Evolutionary conservation across 352 stramenopile species (phyloP), one percentile per base, ranked within the genome.

Genomic region (Phytopythium boreale): DNA sequence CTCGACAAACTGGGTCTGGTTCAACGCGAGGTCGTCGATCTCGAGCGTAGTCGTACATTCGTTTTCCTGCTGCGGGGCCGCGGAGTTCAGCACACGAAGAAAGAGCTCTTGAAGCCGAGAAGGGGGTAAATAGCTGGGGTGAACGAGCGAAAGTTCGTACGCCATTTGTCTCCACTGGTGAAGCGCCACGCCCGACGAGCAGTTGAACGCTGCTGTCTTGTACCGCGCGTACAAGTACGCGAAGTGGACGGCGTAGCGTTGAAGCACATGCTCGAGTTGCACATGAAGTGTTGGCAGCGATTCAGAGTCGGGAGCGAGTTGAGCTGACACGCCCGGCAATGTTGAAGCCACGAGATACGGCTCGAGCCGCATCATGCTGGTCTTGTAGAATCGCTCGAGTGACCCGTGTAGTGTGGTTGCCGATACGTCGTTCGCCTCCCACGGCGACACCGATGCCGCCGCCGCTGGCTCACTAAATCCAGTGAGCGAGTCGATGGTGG

Each of bases 201-300:
- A 66, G 22, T 72, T 80, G 43, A 71, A 83, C 8, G 59, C 63
- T 24, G 59, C 61, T 27, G 66, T 66, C 1, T 69, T 72, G 69
- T 74, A 78, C 6, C 68, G 67, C 5, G 82, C 56, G 43, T 80
- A 90, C 7, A 90, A 55, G 22, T 88, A 75, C 0, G 68, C 65
- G 0, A 85, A 43, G 53, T 82, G 67, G 44, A 79, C 27, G 10
- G 75, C 60, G 51, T 84, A 87, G 22, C 76, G 66, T 26, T 69
- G 50, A 12, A 90, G 43, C 0, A 90, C 72, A 29, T 41, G 66
- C 46, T 83, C 67, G 0, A 90, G 49, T 26, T 84, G 68, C 9
- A 24, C 26, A 10, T 68, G 37, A 14, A 63, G n/a, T 14, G 51
- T 27, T 14, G 53, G 12, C 20, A 4, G 20, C 22, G 53, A 57